Evolutionary conservation across 768 basidiomycete genomes (phyloP).

Genomic region (Suillus variegatus): DNA sequence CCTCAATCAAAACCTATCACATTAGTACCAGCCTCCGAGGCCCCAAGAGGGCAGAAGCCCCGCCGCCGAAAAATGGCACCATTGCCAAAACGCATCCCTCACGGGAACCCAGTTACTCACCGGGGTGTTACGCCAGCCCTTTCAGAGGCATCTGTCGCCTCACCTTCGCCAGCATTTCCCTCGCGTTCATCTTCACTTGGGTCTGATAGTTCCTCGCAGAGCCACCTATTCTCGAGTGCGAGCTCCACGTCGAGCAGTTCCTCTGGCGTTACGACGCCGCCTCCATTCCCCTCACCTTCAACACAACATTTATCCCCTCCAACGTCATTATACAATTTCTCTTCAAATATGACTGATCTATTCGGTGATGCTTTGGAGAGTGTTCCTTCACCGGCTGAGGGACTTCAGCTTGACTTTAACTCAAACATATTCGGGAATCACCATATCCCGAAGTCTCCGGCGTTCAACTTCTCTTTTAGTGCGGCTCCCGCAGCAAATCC

Average conservation of each 20-base stretch:
- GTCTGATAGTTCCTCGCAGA: background rate
- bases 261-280: background rate
- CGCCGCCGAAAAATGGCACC: constrained; percentile 21
- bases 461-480: constrained; percentile 4
- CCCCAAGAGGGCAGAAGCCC: background rate
- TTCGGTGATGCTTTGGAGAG: constrained; percentile 2
- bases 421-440: background rate
- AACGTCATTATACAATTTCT: background rate
- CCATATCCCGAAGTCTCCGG: background rate
- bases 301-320: background rate
- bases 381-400: constrained; percentile 2
- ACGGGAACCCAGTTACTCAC: constrained; percentile 14
- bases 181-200: constrained; percentile 7
- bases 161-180: background rate
- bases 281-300: constrained; percentile 6
- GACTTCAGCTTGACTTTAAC: constrained; percentile 11
- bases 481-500: background rate
- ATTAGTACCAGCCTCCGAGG: constrained; percentile 9
- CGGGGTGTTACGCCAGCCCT: constrained; percentile 13
- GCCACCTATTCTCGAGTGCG: constrained; percentile 4
- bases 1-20: constrained; percentile 18
- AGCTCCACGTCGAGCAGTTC: constrained; percentile 2
- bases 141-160: constrained; percentile 11
- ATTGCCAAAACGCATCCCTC: constrained; percentile 29
- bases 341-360: constrained; percentile 8